Evolutionary conservation across 2,329 filamentous ascomycete genomes (phyloP), one percentile per base, ranked within the genome.

Genomic region (Colletotrichum sp.): DNA sequence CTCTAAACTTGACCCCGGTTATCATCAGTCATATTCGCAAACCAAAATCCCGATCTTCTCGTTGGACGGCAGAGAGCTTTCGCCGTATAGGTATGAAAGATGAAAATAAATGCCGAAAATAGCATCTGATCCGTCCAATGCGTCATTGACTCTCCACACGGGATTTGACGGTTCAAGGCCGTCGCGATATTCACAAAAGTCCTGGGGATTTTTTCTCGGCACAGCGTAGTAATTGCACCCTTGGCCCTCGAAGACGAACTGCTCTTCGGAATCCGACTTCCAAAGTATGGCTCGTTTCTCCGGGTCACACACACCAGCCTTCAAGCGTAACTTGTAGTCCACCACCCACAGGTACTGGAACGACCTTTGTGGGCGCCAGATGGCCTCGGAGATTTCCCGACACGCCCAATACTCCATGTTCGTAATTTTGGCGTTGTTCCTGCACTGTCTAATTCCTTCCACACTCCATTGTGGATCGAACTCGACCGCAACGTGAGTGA

Each of bases 391-490:
- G 18, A 58, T 0, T 25, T 0, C 13, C n/a, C 0, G 27, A 58
- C 28, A 58, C 25, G 25, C 25, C 25, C 22, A 0, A 0, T 48
- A 13, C 0, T 1, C 0, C n/a, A 13, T 3, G 18, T 22, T 48
- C 43, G 43, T 48, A 48, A 48, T 3, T n/a, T 48, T 0, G n/a
- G 43, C 18, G 10, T 48, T n/a, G 18, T 22, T 22, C n/a, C 18
- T 58, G 27, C 0, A 27, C 55, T 58, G 55, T 18, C 0, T 0
- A 6, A 28, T 0, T 10, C 27, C 55, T 15, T 58, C 55, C 27
- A 22, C 25, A 28, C 22, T 27, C 55, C 55, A 58, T 0, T 25
- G 6, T 28, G 55, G 55, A 27, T 58, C 22, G 55, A 58, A 58
- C 16, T 58, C 13, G 25, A 56, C 52, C 12, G 52, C 52, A 25